Base-by-base conservation (phyloP, 2,329 filamentous ascomycete genomes). In the Cercospora beticola region DNA sequence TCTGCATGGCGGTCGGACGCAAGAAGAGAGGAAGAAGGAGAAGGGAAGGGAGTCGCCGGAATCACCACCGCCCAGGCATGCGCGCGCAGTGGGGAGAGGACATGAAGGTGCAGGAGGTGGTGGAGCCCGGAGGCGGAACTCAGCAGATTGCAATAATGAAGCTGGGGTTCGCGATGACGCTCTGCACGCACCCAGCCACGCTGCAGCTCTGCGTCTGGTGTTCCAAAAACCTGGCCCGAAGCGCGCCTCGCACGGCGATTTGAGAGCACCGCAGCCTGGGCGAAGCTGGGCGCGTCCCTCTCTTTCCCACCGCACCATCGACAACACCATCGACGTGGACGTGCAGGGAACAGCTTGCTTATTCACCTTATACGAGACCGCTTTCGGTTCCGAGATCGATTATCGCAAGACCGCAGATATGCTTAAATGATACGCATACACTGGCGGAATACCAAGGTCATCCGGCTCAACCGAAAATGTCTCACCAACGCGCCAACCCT, bases 1-100 rank as follows among this genome's bases (percentile, higher is more conserved):
- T 75, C 63, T 75, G 72, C 72, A 73, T 73, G 26, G 57, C 57
- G 33, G 52, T 59, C 56, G 56, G 56, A 36, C 56, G 31, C 56
- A 9, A 59, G 62, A 31, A 56, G 30, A 54, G 49, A 40, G 36
- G 62, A 56, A 64, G 62, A 12, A 59, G 56, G 18, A 64, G 30
- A 36, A 64, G 43, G 28, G 46, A 28, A 40, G 49, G 30, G n/a
- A 18, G 18, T 23, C 28, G 30, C 54, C 21, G 30, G 52, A 58
- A 31, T 54, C 62, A 65, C 33, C 62, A 58, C 33, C 33, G 31
- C 54, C 54, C 61, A 46, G 56, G 18, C 56, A 36, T 59, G 56
- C 9, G 56, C 30, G 56, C 56, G 56, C 56, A 36, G 56, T 59
- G 56, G 56, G n/a, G 31, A 30, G 49, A n/a, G 49, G 8, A 59